A percentile compares a stretch with the other conserved stretches of the same genome.
Conservation (phyloP, 306 rosid species). For the Quercus suber region DNA sequence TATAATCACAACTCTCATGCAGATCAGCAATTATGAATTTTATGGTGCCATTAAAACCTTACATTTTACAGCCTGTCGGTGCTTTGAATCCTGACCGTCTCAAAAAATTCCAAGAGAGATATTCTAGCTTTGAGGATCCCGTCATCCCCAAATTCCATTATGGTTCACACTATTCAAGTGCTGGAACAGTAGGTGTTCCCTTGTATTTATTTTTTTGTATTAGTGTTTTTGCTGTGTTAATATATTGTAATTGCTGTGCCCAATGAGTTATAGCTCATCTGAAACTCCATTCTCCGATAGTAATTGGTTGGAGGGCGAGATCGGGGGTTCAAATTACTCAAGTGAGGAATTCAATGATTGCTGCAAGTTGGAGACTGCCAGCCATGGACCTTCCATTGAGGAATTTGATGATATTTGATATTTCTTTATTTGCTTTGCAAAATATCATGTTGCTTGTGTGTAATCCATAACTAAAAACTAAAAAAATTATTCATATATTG, state of each 20-base stretch:
- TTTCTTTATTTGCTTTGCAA: not conserved
- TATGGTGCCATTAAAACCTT: conserved; percentile 15
- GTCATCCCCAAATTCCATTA: conserved; percentile 93
- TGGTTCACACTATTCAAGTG: conserved; percentile 98
- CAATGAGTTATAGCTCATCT: no score
- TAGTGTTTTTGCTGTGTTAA: not conserved
- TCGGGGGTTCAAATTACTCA: no score
- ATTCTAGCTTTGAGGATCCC: conserved; percentile 89
- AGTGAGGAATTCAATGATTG: no score
- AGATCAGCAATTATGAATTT: conserved; percentile 14
- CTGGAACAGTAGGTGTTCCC: conserved; percentile 79
- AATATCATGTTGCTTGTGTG: not conserved
- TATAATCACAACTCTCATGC: no score
- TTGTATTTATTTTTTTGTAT: not conserved
- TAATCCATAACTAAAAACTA: not conserved
- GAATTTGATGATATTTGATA: not conserved
- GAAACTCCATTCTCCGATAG: no score
- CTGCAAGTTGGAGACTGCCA: not conserved
- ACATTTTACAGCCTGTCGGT: conserved; percentile 78
- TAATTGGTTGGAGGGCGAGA: no score
- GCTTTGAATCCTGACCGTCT: conserved; percentile 80
- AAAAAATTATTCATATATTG: not conserved
- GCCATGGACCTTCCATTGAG: not conserved
- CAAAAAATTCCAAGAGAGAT: conserved; percentile 87
- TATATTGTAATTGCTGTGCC: not conserved